phyloP scores from a whole-genome alignment of 2,329 filamentous ascomycete species.

The Fusarium sp. region DNA sequence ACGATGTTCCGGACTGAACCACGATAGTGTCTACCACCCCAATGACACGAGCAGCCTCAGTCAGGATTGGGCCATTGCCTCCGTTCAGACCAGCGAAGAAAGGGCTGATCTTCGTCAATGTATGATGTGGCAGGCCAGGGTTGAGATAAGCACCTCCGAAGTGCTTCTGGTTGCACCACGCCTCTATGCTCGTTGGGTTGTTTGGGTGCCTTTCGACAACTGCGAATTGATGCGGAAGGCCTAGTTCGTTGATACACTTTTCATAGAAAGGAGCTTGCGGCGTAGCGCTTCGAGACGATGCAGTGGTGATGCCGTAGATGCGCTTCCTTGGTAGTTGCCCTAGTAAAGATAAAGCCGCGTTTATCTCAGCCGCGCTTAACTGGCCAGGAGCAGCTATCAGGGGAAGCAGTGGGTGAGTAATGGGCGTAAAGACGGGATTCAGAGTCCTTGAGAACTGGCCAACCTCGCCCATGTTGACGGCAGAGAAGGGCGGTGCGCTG shows the following conservation, averaged over 20 bases:
- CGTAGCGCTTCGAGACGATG: conserved; percentile 70
- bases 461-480: conserved; percentile 88
- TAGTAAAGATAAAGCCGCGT: conserved; percentile 80
- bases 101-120: conserved; percentile 68
- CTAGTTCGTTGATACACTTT: conserved; percentile 84
- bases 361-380: conserved; percentile 87
- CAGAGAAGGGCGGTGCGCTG: conserved; percentile 79
- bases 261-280: conserved; percentile 88
- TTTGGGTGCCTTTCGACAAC: conserved; percentile 78
- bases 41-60: conserved; percentile 81
- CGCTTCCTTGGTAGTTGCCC: conserved; percentile 83
- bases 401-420: conserved; percentile 86
- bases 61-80: conserved; percentile 69
- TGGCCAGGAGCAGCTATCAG: conserved; percentile 89
- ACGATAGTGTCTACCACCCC: conserved; percentile 87
- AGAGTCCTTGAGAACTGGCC: conserved; percentile 86
- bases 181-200: conserved; percentile 74
- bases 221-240: conserved; percentile 85
- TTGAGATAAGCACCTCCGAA: conserved; percentile 88
- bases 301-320: conserved; percentile 83
- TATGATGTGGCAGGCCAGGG: conserved; percentile 72
- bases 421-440: conserved; percentile 88
- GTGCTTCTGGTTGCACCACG: conserved; percentile 76
- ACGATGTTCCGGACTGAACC: conserved; percentile 62
- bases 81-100: conserved; percentile 65